Base-by-base conservation (phyloP, 2,329 filamentous ascomycete species). In the Colletotrichum lindemuthianum region DNA sequence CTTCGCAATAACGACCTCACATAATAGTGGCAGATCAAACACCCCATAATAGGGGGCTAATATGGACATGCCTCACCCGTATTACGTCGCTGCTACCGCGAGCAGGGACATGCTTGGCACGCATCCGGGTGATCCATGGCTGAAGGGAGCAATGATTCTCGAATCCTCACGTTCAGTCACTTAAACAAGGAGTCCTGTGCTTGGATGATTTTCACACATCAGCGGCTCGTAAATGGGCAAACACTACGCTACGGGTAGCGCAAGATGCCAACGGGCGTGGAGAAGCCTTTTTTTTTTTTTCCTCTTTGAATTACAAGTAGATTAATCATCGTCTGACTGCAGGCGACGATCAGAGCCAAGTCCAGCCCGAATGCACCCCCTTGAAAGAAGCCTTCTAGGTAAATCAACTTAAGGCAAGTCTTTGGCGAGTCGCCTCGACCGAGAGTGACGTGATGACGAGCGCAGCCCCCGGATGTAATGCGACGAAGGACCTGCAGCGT, bases 1-100 rank as follows among this genome's bases (percentile, higher is more conserved):
- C 9, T 43, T 43, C 13, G 41, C 41, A 15, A 15, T 43, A 13
- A 11, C 15, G 9, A 13, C 12, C 15, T 7, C 13, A n/a, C 8
- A 9, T 10, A 37, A 50, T 39, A 13, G 45, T 33, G 45, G 39
- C 45, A 41, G 40, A 56, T 16, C 10, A 34, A 16, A 15, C 15
- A 51, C 60, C 48, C 48, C 55, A 54, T 60, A 60, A 64, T 60
- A 64, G 56, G 60, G 60, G 49, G 43, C 48, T 16, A 36, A 50
- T 48, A 48, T 52, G 58, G 45, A 41, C 51, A 45, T 57, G 61
- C 36, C 48, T 50, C 58, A 51, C 40, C 51, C 36, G 61, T 61
- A 43, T 61, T 43, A 45, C 43, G 37, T 39, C 43, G 32, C 50
- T 33, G 43, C 49, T 33, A 36, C n/a, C 43, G n/a, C 12, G 15